Evolutionary conservation across 371 early-diverging fungal genomes (phyloP), one percentile per base, ranked within the genome.

Genomic region (Dinochytrium kinnereticum): DNA sequence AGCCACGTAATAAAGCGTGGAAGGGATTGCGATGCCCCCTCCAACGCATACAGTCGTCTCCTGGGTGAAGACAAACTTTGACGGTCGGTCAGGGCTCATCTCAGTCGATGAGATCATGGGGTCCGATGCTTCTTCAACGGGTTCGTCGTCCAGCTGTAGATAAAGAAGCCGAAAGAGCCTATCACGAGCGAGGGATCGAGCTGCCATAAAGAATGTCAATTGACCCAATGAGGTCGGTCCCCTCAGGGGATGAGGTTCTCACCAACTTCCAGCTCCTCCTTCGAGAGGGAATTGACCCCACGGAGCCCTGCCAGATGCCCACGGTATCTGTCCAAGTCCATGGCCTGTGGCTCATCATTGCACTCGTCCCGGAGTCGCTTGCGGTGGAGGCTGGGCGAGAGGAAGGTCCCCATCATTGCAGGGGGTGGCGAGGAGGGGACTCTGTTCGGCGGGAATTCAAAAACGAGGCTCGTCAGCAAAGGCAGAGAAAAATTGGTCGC

Each of bases 351-450:
- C 26, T 53, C 55, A 5, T 53, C 55, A 5, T 5, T 53, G 55
- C 55, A 53, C 26, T 53, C 55, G 5, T 53, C 55, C 26, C 55
- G 7, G 26, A 53, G 55, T 53, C 55, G 10, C 55, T 53, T 53
- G 55, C 55, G 55, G 26, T 13, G 55, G 19, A 44, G 44, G 44
- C 44, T 44, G 13, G 44, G 44, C n/a, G 44, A 44, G 44, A 19
- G 19, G 44, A 44, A 19, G 44, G 44, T 44, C 13, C 13, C 44
- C 44, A 44, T 7, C 44, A 44, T 44, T 44, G 13, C 44, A 7
- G 44, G 19, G 19, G 19, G 44, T 44, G 44, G 44, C 44, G 44
- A 44, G 44, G 44, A 44, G 13, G 44, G n/a, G n/a, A n/a, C n/a
- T n/a, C n/a, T n/a, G n/a, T n/a, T n/a, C n/a, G n/a, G n/a, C n/a